phyloP scores from a whole-genome alignment of 108 stramenopile genomes.

The Craspedostauros australis region DNA sequence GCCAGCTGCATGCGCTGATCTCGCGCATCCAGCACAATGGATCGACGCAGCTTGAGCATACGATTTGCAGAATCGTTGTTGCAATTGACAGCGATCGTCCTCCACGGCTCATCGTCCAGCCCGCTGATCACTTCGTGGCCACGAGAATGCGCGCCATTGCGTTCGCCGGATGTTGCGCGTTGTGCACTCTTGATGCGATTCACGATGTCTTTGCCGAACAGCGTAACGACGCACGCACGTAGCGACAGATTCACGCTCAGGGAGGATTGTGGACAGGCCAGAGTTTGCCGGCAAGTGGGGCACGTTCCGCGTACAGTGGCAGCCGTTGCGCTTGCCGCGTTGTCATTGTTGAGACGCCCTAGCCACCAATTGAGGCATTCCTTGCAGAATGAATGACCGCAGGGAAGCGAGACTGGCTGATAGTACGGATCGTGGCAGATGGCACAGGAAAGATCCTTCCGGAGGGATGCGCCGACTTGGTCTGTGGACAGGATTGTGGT shows the following conservation, averaged over 20 bases:
- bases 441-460: slow-evolving; percentile 40
- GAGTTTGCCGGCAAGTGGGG: slow-evolving; percentile 38
- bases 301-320: slow-evolving; percentile 26
- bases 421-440: slow-evolving; percentile 57
- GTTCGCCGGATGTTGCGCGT: slow-evolving; percentile 26
- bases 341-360: neutral
- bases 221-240: slow-evolving; percentile 34
- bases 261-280: neutral
- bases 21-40: slow-evolving; percentile 43
- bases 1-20: slow-evolving; percentile 54
- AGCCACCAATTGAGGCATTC: slow-evolving; percentile 62
- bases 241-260: slow-evolving; percentile 38
- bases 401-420: slow-evolving; percentile 49
- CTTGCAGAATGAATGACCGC: slow-evolving; percentile 71
- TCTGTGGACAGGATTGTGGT: too few relatives aligned
- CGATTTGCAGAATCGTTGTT: neutral
- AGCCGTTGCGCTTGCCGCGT: slow-evolving; percentile 6
- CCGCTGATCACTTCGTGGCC: slow-evolving; percentile 37
- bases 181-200: slow-evolving; percentile 21
- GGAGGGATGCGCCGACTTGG: too few relatives aligned
- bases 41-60: slow-evolving; percentile 28
- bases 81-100: neutral
- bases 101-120: slow-evolving; percentile 22
- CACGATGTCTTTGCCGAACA: slow-evolving; percentile 35
- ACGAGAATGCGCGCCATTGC: slow-evolving; percentile 30